These are phyloP conservation scores for Aspergillus carlsbadensis DNA, from an alignment of 495 filamentous ascomycete genomes.

Conservation along the genomic window DNA sequence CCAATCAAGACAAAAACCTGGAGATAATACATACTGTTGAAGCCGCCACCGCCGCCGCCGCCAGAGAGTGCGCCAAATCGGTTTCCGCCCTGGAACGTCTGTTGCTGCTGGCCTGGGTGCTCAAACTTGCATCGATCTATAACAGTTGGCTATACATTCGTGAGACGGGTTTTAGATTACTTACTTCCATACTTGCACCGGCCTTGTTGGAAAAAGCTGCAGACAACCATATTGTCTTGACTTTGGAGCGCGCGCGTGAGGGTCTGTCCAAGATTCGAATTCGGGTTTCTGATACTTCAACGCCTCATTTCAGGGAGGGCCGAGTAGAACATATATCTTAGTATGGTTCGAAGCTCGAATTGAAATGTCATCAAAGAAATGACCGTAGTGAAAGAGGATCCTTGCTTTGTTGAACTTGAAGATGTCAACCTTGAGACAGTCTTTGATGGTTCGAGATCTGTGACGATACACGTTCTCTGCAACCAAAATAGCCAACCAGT, in stretches of 20 bases:
- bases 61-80: conserved; percentile 43
- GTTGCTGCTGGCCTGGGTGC: conserved; percentile 41
- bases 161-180: conserved; percentile 1
- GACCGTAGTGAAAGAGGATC: background rate
- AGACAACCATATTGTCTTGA: conserved; percentile 54
- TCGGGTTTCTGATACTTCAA: background rate
- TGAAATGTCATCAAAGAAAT: background rate
- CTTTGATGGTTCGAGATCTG: conserved; percentile 10
- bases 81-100: conserved; percentile 33
- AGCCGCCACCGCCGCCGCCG: conserved; percentile 27
- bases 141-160: background rate
- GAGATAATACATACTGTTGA: conserved; percentile 30
- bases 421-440: background rate
- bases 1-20: background rate
- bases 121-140: conserved; percentile 56
- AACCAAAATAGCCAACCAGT: background rate
- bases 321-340: background rate
- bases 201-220: conserved; percentile 70
- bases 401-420: background rate
- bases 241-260: background rate
- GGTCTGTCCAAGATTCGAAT: background rate
- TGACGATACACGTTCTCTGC: conserved; percentile 15
- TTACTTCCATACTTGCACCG: conserved; percentile 68
- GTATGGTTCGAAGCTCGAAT: background rate
- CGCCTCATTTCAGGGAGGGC: background rate